Evolutionary conservation across 345 rosid genomes (phyloP).

Genomic region (Corchorus olitorius): DNA sequence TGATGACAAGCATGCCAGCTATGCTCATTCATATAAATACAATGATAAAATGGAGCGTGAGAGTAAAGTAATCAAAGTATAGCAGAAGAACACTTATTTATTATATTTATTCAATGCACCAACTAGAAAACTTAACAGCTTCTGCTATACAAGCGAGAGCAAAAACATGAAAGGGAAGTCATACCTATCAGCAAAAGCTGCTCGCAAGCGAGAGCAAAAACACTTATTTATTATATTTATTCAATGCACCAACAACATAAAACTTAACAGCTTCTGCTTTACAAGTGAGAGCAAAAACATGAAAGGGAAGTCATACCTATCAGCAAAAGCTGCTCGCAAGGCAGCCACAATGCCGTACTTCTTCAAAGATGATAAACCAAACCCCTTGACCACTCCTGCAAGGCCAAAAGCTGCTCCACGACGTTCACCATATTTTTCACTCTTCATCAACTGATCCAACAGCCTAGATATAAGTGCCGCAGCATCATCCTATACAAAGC

Average conservation of each 20-base stretch:
- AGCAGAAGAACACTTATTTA: background rate
- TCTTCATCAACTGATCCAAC: conserved; percentile 81
- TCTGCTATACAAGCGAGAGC: background rate
- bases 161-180: conserved; percentile 1
- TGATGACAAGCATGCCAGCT: background rate
- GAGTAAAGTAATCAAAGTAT: background rate
- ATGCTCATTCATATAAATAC: background rate
- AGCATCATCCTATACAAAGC: conserved; percentile 65
- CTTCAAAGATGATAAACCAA: conserved; percentile 88
- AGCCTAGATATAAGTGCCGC: conserved; percentile 69
- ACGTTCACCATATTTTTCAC: conserved; percentile 96
- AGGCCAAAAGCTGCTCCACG: conserved; percentile 99
- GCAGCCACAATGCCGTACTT: conserved; percentile 65
- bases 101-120: background rate
- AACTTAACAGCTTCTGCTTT: background rate
- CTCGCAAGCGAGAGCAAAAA: conserved; percentile 37
- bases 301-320: conserved; percentile 55
- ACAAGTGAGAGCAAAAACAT: background rate
- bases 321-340: conserved; percentile 66
- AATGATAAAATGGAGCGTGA: background rate
- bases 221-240: background rate
- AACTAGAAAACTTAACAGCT: background rate
- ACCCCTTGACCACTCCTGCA: conserved; percentile 91
- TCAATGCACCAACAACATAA: background rate
- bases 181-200: conserved; percentile 81